Percentiles rank a stretch among this genome's conserved stretches.
phyloP scores from a whole-genome alignment of 108 stramenopile genomes.

The Parietichytrium sp. region DNA sequence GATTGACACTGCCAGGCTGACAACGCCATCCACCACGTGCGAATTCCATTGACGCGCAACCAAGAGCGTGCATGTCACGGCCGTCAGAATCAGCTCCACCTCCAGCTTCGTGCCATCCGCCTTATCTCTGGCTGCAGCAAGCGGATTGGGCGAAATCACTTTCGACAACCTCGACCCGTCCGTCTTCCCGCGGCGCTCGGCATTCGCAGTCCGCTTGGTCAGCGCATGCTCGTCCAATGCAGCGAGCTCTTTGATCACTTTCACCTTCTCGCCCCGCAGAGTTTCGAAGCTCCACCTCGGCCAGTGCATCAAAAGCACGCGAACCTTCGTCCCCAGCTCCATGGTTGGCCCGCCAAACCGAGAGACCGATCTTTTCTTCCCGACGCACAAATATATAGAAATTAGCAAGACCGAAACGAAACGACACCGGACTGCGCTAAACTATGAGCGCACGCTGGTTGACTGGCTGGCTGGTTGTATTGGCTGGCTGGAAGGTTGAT shows the following conservation, averaged over 20 bases:
- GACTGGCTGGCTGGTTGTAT: too few relatives aligned
- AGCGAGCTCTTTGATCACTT: background rate
- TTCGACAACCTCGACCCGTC: background rate
- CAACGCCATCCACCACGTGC: background rate
- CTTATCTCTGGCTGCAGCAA: background rate
- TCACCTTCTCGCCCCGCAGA: background rate
- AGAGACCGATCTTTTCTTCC: too few relatives aligned
- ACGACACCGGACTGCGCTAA: too few relatives aligned
- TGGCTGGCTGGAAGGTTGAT: too few relatives aligned
- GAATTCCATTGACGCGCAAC: background rate
- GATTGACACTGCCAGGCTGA: background rate
- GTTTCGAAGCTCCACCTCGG: slow-evolving; percentile 6
- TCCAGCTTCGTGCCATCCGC: background rate
- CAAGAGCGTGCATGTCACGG: background rate
- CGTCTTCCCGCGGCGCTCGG: background rate
- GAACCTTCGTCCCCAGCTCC: slow-evolving; percentile 3
- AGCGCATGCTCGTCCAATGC: too few relatives aligned
- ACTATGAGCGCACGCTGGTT: too few relatives aligned
- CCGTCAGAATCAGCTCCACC: background rate
- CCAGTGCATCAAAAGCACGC: background rate
- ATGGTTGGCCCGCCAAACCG: too few relatives aligned
- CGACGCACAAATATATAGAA: too few relatives aligned
- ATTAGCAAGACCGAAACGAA: too few relatives aligned
- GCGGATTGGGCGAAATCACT: background rate
- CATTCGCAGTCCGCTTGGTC: background rate